Conservation (phyloP, 176 grass and related monocot genomes). For the Aegilops tauschii region DNA sequence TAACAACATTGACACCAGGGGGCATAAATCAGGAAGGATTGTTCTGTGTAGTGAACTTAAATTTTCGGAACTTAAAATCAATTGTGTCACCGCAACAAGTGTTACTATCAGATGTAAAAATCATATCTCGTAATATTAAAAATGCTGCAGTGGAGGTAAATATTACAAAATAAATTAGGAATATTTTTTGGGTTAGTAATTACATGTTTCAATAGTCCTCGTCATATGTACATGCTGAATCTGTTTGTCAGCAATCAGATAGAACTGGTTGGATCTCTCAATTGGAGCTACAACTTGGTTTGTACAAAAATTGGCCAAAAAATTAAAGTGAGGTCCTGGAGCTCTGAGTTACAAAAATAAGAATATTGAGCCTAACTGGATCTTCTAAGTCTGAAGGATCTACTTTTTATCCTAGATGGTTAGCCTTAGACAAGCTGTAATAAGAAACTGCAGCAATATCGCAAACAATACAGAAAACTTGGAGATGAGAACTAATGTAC, state of each 20-base stretch:
- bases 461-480: not conserved
- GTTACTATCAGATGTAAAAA: not conserved
- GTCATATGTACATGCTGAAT: not conserved
- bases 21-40: not conserved
- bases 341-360: not conserved
- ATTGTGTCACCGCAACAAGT: not conserved
- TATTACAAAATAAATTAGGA: not conserved
- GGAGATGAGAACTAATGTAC: not conserved
- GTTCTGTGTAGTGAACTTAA: not conserved
- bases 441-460: not conserved
- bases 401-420: not conserved
- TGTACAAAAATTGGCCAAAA: not conserved
- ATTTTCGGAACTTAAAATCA: not conserved
- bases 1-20: not conserved
- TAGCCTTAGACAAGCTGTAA: not conserved
- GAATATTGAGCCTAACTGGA: not conserved
- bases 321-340: not conserved
- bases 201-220: not conserved
- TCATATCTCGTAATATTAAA: not conserved
- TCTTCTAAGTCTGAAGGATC: not conserved
- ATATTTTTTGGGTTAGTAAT: not conserved
- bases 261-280: not conserved
- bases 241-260: not conserved
- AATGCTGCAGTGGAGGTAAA: not conserved
- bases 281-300: not conserved